Evolutionary conservation across 352 stramenopile genomes (phyloP), one percentile per base, ranked within the genome.

Genomic region (Bremia lactucae): DNA sequence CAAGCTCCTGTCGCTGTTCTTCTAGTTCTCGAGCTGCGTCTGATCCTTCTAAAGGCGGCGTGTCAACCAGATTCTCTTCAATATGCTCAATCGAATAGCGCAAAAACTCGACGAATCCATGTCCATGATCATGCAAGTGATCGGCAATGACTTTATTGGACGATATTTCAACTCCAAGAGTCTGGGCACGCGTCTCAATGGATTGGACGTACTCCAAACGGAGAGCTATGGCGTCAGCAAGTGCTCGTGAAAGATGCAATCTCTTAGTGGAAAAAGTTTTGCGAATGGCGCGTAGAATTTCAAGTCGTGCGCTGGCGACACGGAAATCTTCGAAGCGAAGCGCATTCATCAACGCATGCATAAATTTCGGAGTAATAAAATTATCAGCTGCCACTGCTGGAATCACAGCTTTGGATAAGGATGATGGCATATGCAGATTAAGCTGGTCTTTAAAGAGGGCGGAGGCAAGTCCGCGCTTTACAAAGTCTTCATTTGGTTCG

Each of bases 241-340:
- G 61, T 35, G 80, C 80, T 22, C 73, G 76, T 4, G 72, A 57
- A 36, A 92, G 73, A 26, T 83, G 57, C 18, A 85, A 33, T 2
- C 77, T 69, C 48, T 87, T 87, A 48, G 50, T 62, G 4, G 76
- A 68, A 28, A 71, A 89, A 42, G 67, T 81, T 41, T 86, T 83
- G 58, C 88, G 80, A 48, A 92, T 87, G n/a, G 80, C 80, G 15
- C 80, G 80, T 18, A 92, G 36, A 21, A 92, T 88, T 35, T 89
- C 77, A 13, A 89, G 62, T 8, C 80, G 68, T 8, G 73, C 71
- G 33, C 80, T 92, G 33, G 80, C 72, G 8, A 72, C 87, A n/a
- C 80, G 80, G 45, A 84, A 89, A 49, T 92, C 79, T 49, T 92
- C 79, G 33, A 89, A 92, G 28, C 79, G 79, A 52, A 89, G 59